Base-by-base conservation (phyloP, 352 stramenopile genomes). In the Thalassiosira oceanica region DNA sequence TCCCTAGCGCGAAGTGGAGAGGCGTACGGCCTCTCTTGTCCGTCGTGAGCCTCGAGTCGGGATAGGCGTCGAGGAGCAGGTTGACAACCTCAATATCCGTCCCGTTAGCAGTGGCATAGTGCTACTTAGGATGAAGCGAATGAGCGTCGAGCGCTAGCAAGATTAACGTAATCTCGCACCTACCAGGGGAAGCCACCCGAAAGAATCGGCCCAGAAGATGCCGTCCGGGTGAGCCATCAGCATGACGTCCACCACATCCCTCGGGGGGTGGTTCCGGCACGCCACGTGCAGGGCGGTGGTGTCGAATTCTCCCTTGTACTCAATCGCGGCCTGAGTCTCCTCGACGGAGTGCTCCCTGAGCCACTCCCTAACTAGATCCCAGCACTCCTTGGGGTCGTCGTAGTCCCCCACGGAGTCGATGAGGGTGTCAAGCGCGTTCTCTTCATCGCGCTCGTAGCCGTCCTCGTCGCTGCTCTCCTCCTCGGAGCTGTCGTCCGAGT, bases 111-210 rank as follows among this genome's bases (percentile, higher is more conserved):
- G 33, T 53, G 0, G 63, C 68, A 49, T 78, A 78, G 56, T 78
- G 68, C 29, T 46, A 18, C 7, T 13, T 5, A 46, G 15, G 23
- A 6, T 8, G 24, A 18, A 46, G 37, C 42, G 16, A 33, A 21
- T 49, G 42, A 13, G 16, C n/a, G 42, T 24, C 7, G n/a, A 33
- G 42, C 7, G 23, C 7, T 7, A 13, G 42, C 16, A 49, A 8
- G 7, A 33, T 49, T 8, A 37, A 37, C 31, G 31, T 37, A 37
- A 37, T n/a, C n/a, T n/a, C n/a, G n/a, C n/a, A n/a, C n/a, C n/a
- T n/a, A n/a, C n/a, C n/a, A 90, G 45, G 5, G 83, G 83, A 18
- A 87, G 51, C 78, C 78, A 87, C 0, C 72, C 72, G 61, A 86
- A 74, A 15, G n/a, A 58, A 67, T 89, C 81, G 0, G 52, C 50